phyloP scores from a whole-genome alignment of 306 rosid species.

The Cercis canadensis region DNA sequence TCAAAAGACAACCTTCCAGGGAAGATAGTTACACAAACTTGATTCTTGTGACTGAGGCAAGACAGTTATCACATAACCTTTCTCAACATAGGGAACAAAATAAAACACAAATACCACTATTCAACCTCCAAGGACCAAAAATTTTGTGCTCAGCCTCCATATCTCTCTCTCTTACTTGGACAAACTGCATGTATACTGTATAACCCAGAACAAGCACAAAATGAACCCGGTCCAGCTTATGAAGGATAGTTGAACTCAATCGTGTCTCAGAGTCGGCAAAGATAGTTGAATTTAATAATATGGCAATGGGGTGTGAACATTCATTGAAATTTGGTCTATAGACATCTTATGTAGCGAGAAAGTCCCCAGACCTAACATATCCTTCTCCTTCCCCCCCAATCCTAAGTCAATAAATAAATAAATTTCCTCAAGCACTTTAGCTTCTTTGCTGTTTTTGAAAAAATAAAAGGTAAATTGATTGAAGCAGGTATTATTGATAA shows the following conservation, averaged over 20 bases:
- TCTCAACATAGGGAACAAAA: not conserved
- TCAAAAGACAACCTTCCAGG: conserved; percentile 11
- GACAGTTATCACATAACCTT: not conserved
- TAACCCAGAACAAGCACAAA: conserved; percentile 18
- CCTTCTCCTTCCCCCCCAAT: conserved; percentile 22
- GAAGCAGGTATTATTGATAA: not conserved
- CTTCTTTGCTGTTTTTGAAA: conserved; percentile 1
- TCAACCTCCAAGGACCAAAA: conserved; percentile 16
- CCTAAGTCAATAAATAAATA: conserved; percentile 5
- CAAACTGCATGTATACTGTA: conserved; percentile 12
- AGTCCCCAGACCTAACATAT: not conserved
- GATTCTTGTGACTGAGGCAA: not conserved
- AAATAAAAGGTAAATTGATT: not conserved
- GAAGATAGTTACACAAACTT: not conserved
- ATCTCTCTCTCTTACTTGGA: not conserved
- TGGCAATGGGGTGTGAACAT: not conserved
- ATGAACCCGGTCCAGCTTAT: conserved; percentile 6
- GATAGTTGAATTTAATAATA: not conserved
- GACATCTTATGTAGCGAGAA: not conserved
- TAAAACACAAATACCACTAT: conserved; percentile 7
- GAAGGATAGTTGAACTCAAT: conserved; percentile 17
- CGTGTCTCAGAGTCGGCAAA: not conserved
- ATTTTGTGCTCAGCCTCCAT: not conserved
- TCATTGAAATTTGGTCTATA: conserved; percentile 1
- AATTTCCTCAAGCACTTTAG: conserved; percentile 4